A percentile compares a stretch with the other conserved stretches of the same genome.
phyloP scores from a whole-genome alignment of 108 stramenopile species.

The Pseudonitzschia delicatissima region DNA sequence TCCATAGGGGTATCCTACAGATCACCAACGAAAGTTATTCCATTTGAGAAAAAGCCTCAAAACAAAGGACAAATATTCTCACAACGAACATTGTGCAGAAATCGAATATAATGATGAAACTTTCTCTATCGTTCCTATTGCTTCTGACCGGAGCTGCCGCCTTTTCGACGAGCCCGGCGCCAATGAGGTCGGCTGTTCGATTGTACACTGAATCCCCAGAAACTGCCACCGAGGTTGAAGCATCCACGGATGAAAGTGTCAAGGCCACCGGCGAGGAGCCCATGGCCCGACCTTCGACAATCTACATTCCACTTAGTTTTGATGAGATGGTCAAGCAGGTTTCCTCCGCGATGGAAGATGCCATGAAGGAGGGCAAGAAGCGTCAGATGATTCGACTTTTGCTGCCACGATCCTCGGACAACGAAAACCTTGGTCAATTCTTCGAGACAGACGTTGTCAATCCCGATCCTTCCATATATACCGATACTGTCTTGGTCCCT shows the following conservation, averaged over 20 bases:
- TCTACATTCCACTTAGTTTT: conserved; percentile 65
- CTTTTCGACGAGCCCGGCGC: background rate
- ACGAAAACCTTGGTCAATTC: conserved; percentile 55
- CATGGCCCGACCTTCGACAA: background rate
- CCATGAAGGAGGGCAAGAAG: conserved; percentile 46
- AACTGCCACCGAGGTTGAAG: background rate
- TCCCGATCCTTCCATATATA: conserved; percentile 26
- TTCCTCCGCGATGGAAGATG: conserved; percentile 64
- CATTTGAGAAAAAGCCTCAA: background rate
- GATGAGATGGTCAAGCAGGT: conserved; percentile 75
- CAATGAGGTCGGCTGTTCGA: conserved; percentile 1
- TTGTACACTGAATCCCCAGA: background rate
- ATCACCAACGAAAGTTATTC: too few relatives aligned
- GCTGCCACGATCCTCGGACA: conserved; percentile 60
- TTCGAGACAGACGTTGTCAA: conserved; percentile 36
- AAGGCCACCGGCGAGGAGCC: background rate
- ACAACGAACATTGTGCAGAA: too few relatives aligned
- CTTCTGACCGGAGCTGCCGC: background rate
- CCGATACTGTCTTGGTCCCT: conserved; percentile 55
- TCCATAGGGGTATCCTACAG: too few relatives aligned
- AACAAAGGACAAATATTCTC: too few relatives aligned
- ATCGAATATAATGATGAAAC: background rate
- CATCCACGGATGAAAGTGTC: background rate
- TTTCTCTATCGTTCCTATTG: background rate
- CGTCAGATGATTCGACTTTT: conserved; percentile 78